Evolutionary conservation across 1,284 basidiomycete genomes (phyloP), one percentile per base, ranked within the genome.

Genomic region (Tilletia walkeri): DNA sequence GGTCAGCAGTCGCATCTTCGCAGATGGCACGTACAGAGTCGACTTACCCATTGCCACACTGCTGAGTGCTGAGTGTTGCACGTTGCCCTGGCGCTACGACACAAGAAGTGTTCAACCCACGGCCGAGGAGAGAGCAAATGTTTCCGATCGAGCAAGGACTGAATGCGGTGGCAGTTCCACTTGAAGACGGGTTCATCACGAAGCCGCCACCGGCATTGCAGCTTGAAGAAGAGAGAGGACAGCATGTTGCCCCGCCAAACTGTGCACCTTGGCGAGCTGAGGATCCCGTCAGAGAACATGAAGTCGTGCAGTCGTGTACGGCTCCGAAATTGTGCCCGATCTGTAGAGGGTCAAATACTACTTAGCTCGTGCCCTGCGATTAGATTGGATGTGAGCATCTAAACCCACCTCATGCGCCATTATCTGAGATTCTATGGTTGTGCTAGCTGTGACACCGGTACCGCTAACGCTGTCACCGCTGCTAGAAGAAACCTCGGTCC

Each of bases 141-240:
- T 95, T 95, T 66, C 94, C 94, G 50, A 95, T 81, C 59, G 88
- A 90, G 85, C 94, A 96, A 4, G 85, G 88, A 0, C 91, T 93
- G 82, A 95, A 94, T 7, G 84, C 82, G 68, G 87, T 88, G 79
- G 93, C 91, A 24, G 86, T 86, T 2, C 87, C 73, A 66, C 72
- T 70, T 20, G 76, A 78, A 71, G 71, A 74, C 70, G 75, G 72
- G 34, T 67, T 75, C 72, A 71, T 78, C 74, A 48, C 70, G 71
- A 70, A 77, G 66, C 75, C 70, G 3, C 73, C 73, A 69, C 87
- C 87, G 24, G 91, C 89, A 83, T 90, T 85, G 84, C 93, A 96
- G 6, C 85, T 85, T 5, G 81, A 85, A 0, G 86, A 84, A 18
- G 87, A 87, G 24, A 89, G 83, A 0, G 93, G 93, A 82, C 94